A percentile compares a stretch with the other conserved stretches of the same genome.
Conservation (phyloP, 2,329 filamentous ascomycete genomes). For the Leptographium lundbergii region DNA sequence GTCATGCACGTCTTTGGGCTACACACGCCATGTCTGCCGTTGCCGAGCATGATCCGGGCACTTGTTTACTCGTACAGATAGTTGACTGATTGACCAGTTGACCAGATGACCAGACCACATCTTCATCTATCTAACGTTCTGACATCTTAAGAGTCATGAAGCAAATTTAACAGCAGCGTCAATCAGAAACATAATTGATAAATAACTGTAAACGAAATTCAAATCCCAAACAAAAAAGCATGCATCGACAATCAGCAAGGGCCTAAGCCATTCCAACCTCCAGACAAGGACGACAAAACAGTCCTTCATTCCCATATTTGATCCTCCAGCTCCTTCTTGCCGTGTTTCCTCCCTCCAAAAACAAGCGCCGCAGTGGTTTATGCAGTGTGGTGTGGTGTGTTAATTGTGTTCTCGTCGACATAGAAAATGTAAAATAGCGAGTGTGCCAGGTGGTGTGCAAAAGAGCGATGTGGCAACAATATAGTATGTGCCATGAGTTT, state of each 20-base stretch:
- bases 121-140: too few relatives aligned
- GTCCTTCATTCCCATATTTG: neutral
- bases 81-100: too few relatives aligned
- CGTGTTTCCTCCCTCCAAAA: neutral
- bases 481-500: neutral
- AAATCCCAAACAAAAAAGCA: neutral
- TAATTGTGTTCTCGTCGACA: slow-evolving; percentile 4
- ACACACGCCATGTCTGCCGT: too few relatives aligned
- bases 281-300: neutral
- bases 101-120: too few relatives aligned
- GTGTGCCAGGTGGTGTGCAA: neutral
- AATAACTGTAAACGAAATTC: neutral
- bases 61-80: too few relatives aligned
- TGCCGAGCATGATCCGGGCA: too few relatives aligned
- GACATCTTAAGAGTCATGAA: too few relatives aligned
- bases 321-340: neutral
- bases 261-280: neutral
- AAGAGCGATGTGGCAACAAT: neutral
- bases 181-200: neutral
- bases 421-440: neutral
- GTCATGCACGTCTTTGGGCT: too few relatives aligned
- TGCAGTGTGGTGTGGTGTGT: neutral
- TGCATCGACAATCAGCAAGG: neutral
- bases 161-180: too few relatives aligned
- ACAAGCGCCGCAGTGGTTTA: neutral